Evolutionary conservation across 176 grass and related monocot species (phyloP).

Genomic region (Oryza coarctata): DNA sequence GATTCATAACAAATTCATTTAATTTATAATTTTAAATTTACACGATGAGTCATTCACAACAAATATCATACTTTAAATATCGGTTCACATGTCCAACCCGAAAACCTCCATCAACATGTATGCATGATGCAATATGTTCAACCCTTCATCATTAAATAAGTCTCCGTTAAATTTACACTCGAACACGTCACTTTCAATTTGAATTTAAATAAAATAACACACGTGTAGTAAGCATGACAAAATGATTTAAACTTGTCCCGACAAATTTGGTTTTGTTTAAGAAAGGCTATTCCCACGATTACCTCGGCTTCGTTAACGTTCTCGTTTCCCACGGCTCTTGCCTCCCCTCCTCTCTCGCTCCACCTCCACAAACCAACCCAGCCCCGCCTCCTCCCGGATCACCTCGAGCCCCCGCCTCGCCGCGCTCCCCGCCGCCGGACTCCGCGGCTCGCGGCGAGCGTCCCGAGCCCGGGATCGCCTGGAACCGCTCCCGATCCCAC

Average conservation of each 20-base stretch:
- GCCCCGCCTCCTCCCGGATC: not conserved
- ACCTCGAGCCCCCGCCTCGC: not conserved
- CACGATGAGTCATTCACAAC: no score
- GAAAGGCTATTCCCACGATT: not conserved
- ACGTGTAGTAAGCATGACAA: constrained; percentile 5
- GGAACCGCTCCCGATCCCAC: constrained; percentile 33
- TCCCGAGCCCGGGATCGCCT: constrained; percentile 30
- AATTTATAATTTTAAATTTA: no score
- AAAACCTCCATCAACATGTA: no score
- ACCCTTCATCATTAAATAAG: no score
- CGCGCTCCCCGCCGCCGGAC: constrained; percentile 14
- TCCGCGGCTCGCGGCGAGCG: constrained; percentile 19
- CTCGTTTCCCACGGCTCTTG: constrained; percentile 43
- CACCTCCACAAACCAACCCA: constrained; percentile 10
- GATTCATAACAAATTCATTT: no score
- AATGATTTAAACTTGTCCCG: not conserved
- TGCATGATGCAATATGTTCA: no score
- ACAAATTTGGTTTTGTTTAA: not conserved
- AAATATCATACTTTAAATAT: no score
- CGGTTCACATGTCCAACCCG: no score
- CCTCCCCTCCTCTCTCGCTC: constrained; percentile 3
- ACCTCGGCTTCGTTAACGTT: constrained; percentile 37
- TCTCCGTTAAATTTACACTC: no score
- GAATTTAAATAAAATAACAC: no score
- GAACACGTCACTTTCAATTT: no score